Percentiles rank a stretch among this genome's conserved stretches.
phyloP scores from a whole-genome alignment of 495 filamentous ascomycete species.

The Chaetomidium leptoderma region DNA sequence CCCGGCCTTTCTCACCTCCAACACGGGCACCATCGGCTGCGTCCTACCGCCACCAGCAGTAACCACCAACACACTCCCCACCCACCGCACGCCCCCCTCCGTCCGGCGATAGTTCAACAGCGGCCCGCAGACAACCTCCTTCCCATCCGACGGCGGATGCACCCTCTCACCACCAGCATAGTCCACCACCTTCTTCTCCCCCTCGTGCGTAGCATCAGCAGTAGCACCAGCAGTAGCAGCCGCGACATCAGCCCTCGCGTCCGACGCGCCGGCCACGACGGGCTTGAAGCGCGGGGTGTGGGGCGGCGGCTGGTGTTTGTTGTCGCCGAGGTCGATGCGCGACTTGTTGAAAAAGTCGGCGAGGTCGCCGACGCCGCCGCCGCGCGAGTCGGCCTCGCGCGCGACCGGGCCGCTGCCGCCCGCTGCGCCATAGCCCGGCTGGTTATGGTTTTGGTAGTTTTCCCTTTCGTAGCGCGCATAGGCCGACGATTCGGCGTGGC shows the following conservation, averaged over 20 bases:
- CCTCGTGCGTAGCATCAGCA: neutral
- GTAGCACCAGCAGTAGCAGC: neutral
- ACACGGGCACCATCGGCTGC: constrained; percentile 29
- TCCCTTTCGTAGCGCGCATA: constrained; percentile 31
- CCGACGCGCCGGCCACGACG: constrained; percentile 37
- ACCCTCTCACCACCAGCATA: neutral
- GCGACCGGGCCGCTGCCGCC: constrained; percentile 26
- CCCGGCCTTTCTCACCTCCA: constrained; percentile 32
- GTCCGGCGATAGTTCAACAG: constrained; percentile 81
- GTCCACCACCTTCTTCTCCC: neutral
- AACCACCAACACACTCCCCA: constrained; percentile 79
- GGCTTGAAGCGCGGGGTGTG: constrained; percentile 37
- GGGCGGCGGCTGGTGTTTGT: constrained; percentile 1
- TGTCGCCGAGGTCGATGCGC: constrained; percentile 38
- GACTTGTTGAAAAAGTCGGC: constrained; percentile 48
- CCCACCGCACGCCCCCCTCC: constrained; percentile 64
- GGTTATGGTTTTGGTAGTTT: constrained; percentile 26
- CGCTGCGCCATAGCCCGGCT: constrained; percentile 8
- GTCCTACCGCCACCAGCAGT: constrained; percentile 58
- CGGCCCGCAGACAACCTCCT: constrained; percentile 72
- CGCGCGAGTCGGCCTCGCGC: constrained; percentile 39
- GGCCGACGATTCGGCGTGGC: constrained; percentile 50
- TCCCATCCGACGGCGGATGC: constrained; percentile 33
- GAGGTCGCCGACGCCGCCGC: constrained; percentile 39
- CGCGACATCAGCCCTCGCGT: constrained; percentile 23